phyloP scores from a whole-genome alignment of 345 rosid genomes.

The Gossypium bickii region DNA sequence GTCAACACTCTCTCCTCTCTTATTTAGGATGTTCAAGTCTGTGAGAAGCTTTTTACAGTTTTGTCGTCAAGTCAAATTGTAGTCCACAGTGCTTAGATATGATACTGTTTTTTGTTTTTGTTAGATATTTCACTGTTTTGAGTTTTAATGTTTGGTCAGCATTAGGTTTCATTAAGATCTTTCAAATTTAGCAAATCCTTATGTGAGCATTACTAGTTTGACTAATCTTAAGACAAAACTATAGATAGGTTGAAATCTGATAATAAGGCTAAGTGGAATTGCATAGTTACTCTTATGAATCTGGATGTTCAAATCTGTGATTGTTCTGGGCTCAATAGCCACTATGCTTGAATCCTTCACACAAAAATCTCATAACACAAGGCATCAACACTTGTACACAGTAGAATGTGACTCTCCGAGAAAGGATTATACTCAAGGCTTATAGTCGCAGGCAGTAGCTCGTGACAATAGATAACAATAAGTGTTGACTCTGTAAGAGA shows the following conservation, averaged over 20 bases:
- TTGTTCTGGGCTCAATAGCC: neutral
- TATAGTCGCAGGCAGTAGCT: neutral
- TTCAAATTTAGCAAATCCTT: neutral
- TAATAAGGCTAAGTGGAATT: neutral
- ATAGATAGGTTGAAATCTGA: neutral
- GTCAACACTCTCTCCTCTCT: neutral
- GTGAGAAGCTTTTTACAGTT: neutral
- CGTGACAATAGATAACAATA: neutral
- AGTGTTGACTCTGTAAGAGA: neutral
- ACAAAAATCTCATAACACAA: neutral
- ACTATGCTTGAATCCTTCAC: neutral
- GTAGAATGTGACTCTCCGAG: neutral
- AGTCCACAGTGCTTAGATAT: neutral
- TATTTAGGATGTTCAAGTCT: neutral
- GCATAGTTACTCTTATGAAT: neutral
- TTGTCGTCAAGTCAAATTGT: neutral
- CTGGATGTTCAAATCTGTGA: neutral
- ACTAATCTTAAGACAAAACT: neutral
- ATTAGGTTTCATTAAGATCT: neutral
- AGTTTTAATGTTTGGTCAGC: neutral
- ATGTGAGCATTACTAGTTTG: neutral
- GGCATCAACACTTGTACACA: neutral
- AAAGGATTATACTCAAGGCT: neutral
- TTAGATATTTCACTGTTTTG: neutral
- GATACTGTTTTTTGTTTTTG: neutral